Evolutionary conservation across 2,329 filamentous ascomycete species (phyloP).

Genomic region (Drechslera avenae): DNA sequence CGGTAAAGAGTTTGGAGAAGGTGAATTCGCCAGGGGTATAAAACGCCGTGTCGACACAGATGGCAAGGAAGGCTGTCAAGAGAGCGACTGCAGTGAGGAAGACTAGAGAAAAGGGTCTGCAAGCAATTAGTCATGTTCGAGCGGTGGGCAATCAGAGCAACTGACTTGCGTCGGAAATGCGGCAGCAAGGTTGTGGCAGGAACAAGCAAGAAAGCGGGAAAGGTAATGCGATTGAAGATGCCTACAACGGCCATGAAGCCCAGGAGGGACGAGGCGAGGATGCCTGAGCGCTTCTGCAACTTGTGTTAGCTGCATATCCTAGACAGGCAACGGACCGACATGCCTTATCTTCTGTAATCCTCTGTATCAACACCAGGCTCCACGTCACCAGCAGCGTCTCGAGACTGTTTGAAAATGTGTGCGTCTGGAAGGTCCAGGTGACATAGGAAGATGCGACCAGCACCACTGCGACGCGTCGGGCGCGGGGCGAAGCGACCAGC

Average conservation of each 20-base stretch:
- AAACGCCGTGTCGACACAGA: constrained; percentile 84
- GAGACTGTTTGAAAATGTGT: constrained; percentile 97
- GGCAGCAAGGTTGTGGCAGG: constrained; percentile 83
- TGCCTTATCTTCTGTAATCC: constrained; percentile 81
- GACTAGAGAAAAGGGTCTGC: constrained; percentile 63
- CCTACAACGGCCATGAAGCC: constrained; percentile 84
- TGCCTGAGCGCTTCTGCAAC: constrained; percentile 71
- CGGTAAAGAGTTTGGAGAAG: constrained; percentile 66
- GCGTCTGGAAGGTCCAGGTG: constrained; percentile 97
- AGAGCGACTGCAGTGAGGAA: constrained; percentile 69
- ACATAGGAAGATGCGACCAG: constrained; percentile 96
- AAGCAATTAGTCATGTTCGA: constrained; percentile 8
- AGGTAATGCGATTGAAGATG: constrained; percentile 95
- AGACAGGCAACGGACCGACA: constrained; percentile 40
- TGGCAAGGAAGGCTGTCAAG: constrained; percentile 71
- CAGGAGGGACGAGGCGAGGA: constrained; percentile 76
- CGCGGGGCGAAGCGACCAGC: constrained; percentile 74
- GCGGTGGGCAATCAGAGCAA: constrained; percentile 13
- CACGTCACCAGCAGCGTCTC: constrained; percentile 92
- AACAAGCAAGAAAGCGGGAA: constrained; percentile 87
- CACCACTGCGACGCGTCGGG: constrained; percentile 74
- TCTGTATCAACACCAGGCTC: constrained; percentile 88
- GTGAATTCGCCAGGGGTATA: constrained; percentile 68
- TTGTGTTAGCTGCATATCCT: constrained; percentile 40
- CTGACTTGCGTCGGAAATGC: constrained; percentile 80